Base-by-base conservation (phyloP, 2,329 filamentous ascomycete species). In the Colletotrichum lini region DNA sequence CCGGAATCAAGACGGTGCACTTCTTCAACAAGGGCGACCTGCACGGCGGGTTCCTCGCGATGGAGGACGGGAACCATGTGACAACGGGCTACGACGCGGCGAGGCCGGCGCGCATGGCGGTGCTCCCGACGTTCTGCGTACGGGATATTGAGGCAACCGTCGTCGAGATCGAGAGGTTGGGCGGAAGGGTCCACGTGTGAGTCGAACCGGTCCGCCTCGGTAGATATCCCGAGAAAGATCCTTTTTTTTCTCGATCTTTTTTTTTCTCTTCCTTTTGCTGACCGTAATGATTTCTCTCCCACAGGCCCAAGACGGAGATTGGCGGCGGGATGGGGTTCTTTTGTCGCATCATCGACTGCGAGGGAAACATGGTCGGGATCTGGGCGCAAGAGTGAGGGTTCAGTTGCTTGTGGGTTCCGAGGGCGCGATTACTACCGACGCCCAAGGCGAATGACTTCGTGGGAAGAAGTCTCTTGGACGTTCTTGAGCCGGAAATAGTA, bases 311-410 rank as follows among this genome's bases (percentile, higher is more conserved):
- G 76, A 82, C 79, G 5, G 75, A 75, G 23, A 80, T 82, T 67
- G 78, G 77, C 26, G 76, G 75, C 15, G 74, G 73, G 15, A 80
- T 80, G 79, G 82, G 81, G 0, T 77, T 74, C 68, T 80, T 79
- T 70, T 80, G 80, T 45, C 78, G 80, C 3, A 78, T 83, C 50
- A 73, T 82, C 57, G 81, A 83, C 70, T 77, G 77, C 12, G 82
- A 84, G 74, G 81, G 79, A n/a, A 83, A 83, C 70, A 73, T 81
- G 75, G 75, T 81, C 52, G 78, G 80, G 35, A 72, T 80, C 42
- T 82, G 78, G 79, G 78, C 79, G 61, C 75, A 77, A 70, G 74
- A 78, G 30, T 79, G 74, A 76, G 61, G 18, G 40, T 49, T 56
- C 21, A 35, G 38, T 13, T 18, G 18, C 18, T 47, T 13, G n/a